A percentile compares a stretch with the other conserved stretches of the same genome.
Conservation (phyloP, 805 yeast genomes). For the Metschnikowia hibisci region DNA sequence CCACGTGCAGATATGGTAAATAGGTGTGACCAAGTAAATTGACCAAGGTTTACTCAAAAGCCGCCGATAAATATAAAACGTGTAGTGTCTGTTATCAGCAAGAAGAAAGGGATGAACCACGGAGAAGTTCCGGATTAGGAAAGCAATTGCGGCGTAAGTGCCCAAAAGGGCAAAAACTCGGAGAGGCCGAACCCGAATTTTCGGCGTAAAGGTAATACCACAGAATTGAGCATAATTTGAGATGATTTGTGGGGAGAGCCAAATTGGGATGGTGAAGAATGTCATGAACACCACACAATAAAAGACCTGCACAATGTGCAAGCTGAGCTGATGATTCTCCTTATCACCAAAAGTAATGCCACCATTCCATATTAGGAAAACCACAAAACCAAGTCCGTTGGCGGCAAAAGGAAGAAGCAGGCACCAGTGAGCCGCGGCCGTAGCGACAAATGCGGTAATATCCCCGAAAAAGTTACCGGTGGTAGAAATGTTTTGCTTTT, state of each 20-base stretch:
- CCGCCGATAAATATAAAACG: slow-evolving; percentile 78
- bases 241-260: slow-evolving; percentile 50
- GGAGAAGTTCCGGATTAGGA: slow-evolving; percentile 57
- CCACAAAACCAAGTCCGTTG: slow-evolving; percentile 50
- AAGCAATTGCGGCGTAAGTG: slow-evolving; percentile 29
- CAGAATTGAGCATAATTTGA: slow-evolving; percentile 34
- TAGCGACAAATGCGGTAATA: slow-evolving; percentile 4
- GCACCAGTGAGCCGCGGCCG: slow-evolving; percentile 19
- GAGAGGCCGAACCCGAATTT: not conserved
- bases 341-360: slow-evolving; percentile 93
- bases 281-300: slow-evolving; percentile 67
- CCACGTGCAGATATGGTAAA: slow-evolving; percentile 63
- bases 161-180: not conserved
- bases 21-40: slow-evolving; percentile 52
- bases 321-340: slow-evolving; percentile 67
- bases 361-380: slow-evolving; percentile 63
- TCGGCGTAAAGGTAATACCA: not conserved
- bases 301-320: slow-evolving; percentile 77
- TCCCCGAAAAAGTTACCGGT: not conserved
- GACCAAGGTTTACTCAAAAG: slow-evolving; percentile 50
- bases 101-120: slow-evolving; percentile 83
- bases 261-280: slow-evolving; percentile 68
- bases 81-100: slow-evolving; percentile 92
- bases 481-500: no score
- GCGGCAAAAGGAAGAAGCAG: slow-evolving; percentile 46